These are phyloP conservation scores for Malassezia equina DNA, from an alignment of 1,284 basidiomycete species.

Conservation along the genomic window DNA sequence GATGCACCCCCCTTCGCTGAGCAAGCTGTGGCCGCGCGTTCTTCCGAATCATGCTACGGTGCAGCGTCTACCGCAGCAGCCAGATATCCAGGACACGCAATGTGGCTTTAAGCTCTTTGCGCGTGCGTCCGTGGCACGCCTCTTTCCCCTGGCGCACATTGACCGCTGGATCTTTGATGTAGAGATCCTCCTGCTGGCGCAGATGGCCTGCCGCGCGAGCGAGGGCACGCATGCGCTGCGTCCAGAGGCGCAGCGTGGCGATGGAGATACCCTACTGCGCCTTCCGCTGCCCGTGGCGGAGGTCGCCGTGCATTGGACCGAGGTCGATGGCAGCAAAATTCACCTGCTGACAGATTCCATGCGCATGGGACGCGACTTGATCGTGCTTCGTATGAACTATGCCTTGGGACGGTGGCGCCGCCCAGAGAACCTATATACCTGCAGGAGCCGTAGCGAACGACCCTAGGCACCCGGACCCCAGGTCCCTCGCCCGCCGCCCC, in stretches of 20 bases:
- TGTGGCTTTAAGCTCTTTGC: conserved; percentile 84
- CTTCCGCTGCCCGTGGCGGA: conserved; percentile 63
- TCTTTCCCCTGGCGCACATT: conserved; percentile 58
- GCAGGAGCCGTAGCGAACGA: not conserved
- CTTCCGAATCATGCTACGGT: not conserved
- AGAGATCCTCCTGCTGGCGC: conserved; percentile 75
- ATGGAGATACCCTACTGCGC: conserved; percentile 50
- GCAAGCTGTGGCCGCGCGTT: not conserved
- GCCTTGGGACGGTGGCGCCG: conserved; percentile 56
- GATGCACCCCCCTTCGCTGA: conserved; percentile 30
- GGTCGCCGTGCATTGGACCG: conserved; percentile 80
- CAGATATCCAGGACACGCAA: conserved; percentile 84
- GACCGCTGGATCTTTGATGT: conserved; percentile 82
- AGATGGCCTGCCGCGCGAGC: conserved; percentile 23
- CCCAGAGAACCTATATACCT: conserved; percentile 2
- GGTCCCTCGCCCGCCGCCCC: no score
- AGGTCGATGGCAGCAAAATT: conserved; percentile 81
- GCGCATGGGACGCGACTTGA: conserved; percentile 75
- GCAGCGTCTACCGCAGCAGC: conserved; percentile 50
- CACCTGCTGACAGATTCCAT: conserved; percentile 70
- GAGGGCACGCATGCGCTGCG: conserved; percentile 5
- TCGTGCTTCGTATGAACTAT: conserved; percentile 73
- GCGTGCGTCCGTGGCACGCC: conserved; percentile 62
- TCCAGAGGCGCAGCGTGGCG: not conserved
- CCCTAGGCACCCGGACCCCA: no score